These are phyloP conservation scores for Kodamaea kakaduensis DNA, from an alignment of 805 yeast genomes.

Conservation along the genomic window DNA sequence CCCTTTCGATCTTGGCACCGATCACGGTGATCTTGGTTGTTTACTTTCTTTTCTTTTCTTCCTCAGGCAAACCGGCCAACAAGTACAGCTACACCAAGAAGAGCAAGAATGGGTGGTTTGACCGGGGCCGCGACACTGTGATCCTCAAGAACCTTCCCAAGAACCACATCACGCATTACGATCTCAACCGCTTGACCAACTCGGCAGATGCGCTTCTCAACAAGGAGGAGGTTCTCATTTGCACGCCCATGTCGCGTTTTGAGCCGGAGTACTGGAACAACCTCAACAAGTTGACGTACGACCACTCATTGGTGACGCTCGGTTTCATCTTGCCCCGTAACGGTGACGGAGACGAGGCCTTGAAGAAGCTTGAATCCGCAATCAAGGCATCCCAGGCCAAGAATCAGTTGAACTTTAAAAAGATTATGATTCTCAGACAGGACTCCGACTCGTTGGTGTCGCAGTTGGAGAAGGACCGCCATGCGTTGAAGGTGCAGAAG, in stretches of 20 bases:
- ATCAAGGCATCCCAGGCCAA: conserved; percentile 65
- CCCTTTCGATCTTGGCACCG: conserved; percentile 46
- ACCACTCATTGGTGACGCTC: conserved; percentile 76
- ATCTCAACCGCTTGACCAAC: conserved; percentile 73
- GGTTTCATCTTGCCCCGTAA: conserved; percentile 91
- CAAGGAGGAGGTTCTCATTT: conserved; percentile 76
- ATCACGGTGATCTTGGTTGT: conserved; percentile 39
- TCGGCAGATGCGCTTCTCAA: conserved; percentile 69
- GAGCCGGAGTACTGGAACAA: conserved; percentile 87
- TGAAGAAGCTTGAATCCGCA: conserved; percentile 67
- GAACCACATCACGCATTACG: conserved; percentile 77
- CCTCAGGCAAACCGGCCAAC: conserved; percentile 15
- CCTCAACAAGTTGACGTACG: conserved; percentile 68
- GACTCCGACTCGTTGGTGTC: conserved; percentile 74
- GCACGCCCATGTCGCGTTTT: conserved; percentile 89
- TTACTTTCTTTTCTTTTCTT: conserved; percentile 38
- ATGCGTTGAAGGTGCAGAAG: conserved; percentile 81
- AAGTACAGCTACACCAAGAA: conserved; percentile 47
- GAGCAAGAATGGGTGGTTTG: conserved; percentile 42
- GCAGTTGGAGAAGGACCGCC: conserved; percentile 84
- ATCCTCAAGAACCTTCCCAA: conserved; percentile 61
- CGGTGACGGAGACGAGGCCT: conserved; percentile 74
- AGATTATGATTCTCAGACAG: conserved; percentile 86
- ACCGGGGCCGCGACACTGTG: conserved; percentile 47
- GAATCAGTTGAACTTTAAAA: conserved; percentile 64